These are phyloP conservation scores for Cyberlindnera sargentensis DNA, from an alignment of 805 yeast species.

Conservation along the genomic window DNA sequence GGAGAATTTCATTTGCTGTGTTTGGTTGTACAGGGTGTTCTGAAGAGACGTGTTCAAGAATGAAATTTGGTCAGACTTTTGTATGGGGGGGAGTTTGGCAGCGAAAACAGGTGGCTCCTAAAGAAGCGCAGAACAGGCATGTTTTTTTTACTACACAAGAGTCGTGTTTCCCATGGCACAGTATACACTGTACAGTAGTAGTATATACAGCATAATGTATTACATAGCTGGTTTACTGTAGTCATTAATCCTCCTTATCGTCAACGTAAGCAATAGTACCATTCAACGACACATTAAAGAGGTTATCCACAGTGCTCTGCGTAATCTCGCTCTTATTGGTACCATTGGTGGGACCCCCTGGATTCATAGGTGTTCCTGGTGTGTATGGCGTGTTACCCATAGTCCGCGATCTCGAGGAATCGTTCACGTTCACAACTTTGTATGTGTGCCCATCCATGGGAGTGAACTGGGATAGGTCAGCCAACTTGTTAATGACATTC, in stretches of 20 bases:
- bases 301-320: conserved; percentile 19
- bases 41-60: too few species aligned
- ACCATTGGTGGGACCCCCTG: conserved; percentile 1
- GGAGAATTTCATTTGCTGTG: conserved; percentile 11
- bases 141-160: too few species aligned
- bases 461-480: conserved; percentile 44
- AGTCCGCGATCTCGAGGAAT: conserved; percentile 18
- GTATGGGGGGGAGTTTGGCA: too few species aligned
- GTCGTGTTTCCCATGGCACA: too few species aligned
- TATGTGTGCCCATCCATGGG: conserved; percentile 57
- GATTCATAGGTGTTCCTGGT: conserved; percentile 17
- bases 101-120: too few species aligned
- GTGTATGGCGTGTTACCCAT: conserved; percentile 22
- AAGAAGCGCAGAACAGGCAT: too few species aligned
- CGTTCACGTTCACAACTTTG: conserved; percentile 7
- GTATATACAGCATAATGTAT: too few species aligned
- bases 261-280: conserved; percentile 17
- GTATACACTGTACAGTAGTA: too few species aligned
- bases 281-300: conserved; percentile 20
- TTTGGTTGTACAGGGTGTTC: too few species aligned
- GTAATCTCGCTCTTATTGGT: conserved; percentile 8
- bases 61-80: too few species aligned
- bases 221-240: background rate
- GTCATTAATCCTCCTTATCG: conserved; percentile 5
- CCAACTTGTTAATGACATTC: conserved; percentile 40